Evolutionary conservation across 2,329 filamentous ascomycete species (phyloP).

Genomic region (Exophiala dermatitidis): DNA sequence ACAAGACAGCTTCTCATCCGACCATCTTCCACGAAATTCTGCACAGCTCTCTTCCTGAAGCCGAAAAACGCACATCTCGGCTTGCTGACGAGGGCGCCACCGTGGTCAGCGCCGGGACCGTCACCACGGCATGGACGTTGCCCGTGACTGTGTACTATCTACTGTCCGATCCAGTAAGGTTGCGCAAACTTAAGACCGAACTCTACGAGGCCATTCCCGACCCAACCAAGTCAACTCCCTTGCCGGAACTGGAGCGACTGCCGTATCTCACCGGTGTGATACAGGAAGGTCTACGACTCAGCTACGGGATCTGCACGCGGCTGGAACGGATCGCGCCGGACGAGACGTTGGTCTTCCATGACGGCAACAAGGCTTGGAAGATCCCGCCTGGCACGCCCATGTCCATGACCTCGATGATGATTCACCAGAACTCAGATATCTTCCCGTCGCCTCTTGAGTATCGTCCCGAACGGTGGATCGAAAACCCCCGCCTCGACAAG

Average conservation of each 20-base stretch:
- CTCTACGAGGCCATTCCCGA: constrained; percentile 5
- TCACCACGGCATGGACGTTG: constrained; percentile 15
- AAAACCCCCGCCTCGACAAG: constrained; percentile 25
- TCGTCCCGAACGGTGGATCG: constrained; percentile 35
- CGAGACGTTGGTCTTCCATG: constrained; percentile 11
- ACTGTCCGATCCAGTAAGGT: constrained; percentile 3
- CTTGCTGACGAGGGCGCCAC: constrained; percentile 15
- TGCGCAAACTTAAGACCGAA: constrained; percentile 8
- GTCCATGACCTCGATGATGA: constrained; percentile 33
- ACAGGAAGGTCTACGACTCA: constrained; percentile 32
- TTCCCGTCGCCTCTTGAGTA: constrained; percentile 34
- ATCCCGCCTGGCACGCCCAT: constrained; percentile 14
- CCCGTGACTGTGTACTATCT: constrained; percentile 12
- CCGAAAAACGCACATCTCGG: constrained; percentile 15
- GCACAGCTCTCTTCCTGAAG: constrained; percentile 10
- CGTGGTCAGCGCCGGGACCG: constrained; percentile 13
- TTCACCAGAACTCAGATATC: constrained; percentile 34
- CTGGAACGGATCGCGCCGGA: constrained; percentile 27
- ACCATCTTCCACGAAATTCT: constrained; percentile 22
- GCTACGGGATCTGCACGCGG: constrained; percentile 30
- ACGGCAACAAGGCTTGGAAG: background rate
- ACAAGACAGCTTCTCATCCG: constrained; percentile 5
- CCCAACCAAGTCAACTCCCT: constrained; percentile 8
- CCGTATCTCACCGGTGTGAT: constrained; percentile 32
- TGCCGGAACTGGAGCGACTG: constrained; percentile 27